A percentile compares a stretch with the other conserved stretches of the same genome.
These are phyloP conservation scores for Penicillium paradoxum DNA, from an alignment of 495 filamentous ascomycete species.

Conservation along the genomic window DNA sequence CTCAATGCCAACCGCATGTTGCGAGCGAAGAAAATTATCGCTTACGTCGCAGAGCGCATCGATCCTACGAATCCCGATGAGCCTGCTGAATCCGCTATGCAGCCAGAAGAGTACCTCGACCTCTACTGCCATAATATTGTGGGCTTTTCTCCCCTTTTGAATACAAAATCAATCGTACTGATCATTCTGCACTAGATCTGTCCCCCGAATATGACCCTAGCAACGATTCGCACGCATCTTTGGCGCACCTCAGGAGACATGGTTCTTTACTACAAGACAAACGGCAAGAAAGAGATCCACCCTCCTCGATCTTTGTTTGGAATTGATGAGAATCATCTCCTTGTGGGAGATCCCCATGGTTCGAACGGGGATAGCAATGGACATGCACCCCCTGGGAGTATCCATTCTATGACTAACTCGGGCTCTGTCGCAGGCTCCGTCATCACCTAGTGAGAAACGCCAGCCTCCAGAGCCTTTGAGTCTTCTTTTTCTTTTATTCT, in stretches of 20 bases:
- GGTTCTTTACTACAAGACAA: conserved; percentile 82
- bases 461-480: conserved; percentile 1
- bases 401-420: conserved; percentile 36
- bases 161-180: not conserved
- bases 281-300: conserved; percentile 60
- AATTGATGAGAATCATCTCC: conserved; percentile 15
- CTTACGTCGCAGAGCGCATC: conserved; percentile 87
- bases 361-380: conserved; percentile 22
- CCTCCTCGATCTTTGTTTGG: conserved; percentile 18
- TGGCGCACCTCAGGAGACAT: conserved; percentile 93
- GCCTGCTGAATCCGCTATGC: conserved; percentile 55
- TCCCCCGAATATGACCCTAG: conserved; percentile 76
- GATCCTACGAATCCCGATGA: conserved; percentile 55
- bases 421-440: conserved; percentile 31
- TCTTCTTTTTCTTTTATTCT: not conserved
- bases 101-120: conserved; percentile 89
- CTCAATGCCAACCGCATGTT: conserved; percentile 97
- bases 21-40: conserved; percentile 87
- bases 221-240: conserved; percentile 80
- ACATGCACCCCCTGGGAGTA: conserved; percentile 27
- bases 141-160: conserved; percentile 23
- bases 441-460: conserved; percentile 11
- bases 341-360: conserved; percentile 4
- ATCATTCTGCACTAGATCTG: conserved; percentile 41
- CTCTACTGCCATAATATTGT: conserved; percentile 91